phyloP scores from a whole-genome alignment of 306 rosid species.

The Castanopsis chinensis region DNA sequence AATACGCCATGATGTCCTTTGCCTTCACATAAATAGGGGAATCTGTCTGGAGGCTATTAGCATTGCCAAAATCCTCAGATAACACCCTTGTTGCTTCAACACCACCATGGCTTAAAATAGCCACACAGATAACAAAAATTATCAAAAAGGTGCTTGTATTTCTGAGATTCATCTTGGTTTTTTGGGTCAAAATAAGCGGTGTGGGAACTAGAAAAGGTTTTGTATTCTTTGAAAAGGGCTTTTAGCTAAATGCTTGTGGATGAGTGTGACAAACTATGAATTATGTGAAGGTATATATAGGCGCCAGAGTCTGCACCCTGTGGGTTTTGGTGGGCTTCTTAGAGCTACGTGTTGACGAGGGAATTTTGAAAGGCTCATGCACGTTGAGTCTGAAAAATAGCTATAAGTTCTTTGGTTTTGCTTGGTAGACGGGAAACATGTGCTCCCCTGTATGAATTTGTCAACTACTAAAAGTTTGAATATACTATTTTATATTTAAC shows the following conservation, averaged over 20 bases:
- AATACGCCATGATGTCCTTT: conserved; percentile 21
- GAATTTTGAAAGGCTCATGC: background rate
- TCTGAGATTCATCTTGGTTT: conserved; percentile 20
- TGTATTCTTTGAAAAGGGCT: background rate
- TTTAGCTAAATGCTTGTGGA: background rate
- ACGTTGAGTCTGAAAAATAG: background rate
- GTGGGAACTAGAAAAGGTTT: too few relatives aligned
- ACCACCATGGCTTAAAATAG: conserved; percentile 7
- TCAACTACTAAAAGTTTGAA: background rate
- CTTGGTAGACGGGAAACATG: background rate
- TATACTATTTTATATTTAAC: background rate
- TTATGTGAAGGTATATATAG: conserved; percentile 12
- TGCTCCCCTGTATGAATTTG: background rate
- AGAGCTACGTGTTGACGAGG: conserved; percentile 30
- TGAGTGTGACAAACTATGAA: background rate
- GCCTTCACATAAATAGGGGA: conserved; percentile 23
- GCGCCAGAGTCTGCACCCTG: background rate
- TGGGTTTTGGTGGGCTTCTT: background rate
- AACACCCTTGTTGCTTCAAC: conserved; percentile 35
- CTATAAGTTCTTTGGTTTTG: background rate
- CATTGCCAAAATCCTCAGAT: conserved; percentile 23
- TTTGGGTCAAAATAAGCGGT: too few relatives aligned
- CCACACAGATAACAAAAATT: conserved; percentile 1
- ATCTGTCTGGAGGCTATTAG: conserved; percentile 23
- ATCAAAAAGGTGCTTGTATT: conserved; percentile 13